A percentile compares a stretch with the other conserved stretches of the same genome.
Evolutionary conservation across 2,329 filamentous ascomycete genomes (phyloP).

Genomic region (Arthrobotrys iridis): DNA sequence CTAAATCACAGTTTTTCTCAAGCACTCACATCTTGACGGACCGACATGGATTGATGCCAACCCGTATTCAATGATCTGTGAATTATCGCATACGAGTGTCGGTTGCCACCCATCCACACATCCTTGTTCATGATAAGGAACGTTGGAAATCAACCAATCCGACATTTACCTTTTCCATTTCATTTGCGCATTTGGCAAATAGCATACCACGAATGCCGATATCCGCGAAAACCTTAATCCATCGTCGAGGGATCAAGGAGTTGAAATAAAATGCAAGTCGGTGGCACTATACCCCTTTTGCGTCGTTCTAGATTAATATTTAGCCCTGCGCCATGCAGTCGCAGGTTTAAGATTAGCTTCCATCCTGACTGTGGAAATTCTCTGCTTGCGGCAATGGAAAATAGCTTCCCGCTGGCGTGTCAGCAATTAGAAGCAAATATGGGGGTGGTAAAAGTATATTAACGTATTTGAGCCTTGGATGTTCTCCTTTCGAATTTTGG

Average conservation of each 20-base stretch:
- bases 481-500: neutral
- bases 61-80: no score
- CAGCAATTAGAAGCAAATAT: neutral
- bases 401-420: neutral
- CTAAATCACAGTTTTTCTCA: no score
- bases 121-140: no score
- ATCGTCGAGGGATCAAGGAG: neutral
- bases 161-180: neutral
- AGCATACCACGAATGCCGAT: neutral
- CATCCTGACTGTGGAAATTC: neutral
- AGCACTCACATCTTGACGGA: no score
- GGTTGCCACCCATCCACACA: no score
- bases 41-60: no score
- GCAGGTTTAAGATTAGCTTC: constrained; percentile 5
- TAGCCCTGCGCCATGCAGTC: constrained; percentile 5
- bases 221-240: neutral
- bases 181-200: neutral
- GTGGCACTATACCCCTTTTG: neutral
- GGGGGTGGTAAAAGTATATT: neutral
- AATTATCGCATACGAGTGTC: no score
- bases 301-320: constrained; percentile 1
- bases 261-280: neutral
- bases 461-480: neutral
- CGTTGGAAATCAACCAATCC: no score
- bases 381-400: neutral